Percentiles rank a stretch among this genome's conserved stretches.
These are phyloP conservation scores for Hordeum marinum DNA, from an alignment of 176 grass and related monocot species.

Conservation along the genomic window DNA sequence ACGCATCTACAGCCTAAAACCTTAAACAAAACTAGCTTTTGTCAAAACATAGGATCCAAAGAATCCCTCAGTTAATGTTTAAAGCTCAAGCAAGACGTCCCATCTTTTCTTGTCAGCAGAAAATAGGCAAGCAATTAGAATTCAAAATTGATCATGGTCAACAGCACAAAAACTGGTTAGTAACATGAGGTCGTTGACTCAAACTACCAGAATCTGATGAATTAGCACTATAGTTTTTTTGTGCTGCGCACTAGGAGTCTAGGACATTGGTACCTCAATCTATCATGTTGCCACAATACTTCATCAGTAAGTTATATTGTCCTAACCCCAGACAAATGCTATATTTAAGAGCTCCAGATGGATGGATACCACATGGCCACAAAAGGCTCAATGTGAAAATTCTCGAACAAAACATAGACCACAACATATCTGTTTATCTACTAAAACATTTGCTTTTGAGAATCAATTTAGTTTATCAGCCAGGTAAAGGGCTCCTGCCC, in stretches of 20 bases:
- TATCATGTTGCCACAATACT: not conserved
- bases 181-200: not conserved
- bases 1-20: not conserved
- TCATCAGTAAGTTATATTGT: not conserved
- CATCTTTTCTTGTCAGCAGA: not conserved
- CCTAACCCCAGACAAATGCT: not conserved
- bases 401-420: not conserved
- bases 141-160: not conserved
- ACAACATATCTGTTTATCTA: not conserved
- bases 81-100: not conserved
- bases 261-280: not conserved
- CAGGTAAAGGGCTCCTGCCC: no score
- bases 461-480: no score
- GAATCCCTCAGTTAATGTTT: not conserved
- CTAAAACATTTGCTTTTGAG: not conserved
- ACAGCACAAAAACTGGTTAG: not conserved
- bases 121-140: not conserved
- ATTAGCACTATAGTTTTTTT: not conserved
- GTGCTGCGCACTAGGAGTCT: not conserved
- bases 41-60: not conserved
- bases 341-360: not conserved
- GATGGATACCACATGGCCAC: not conserved
- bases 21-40: not conserved
- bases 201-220: not conserved
- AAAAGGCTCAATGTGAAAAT: not conserved